phyloP scores from a whole-genome alignment of 371 early-diverging fungal genomes.

The Capillidium rhysosporum region DNA sequence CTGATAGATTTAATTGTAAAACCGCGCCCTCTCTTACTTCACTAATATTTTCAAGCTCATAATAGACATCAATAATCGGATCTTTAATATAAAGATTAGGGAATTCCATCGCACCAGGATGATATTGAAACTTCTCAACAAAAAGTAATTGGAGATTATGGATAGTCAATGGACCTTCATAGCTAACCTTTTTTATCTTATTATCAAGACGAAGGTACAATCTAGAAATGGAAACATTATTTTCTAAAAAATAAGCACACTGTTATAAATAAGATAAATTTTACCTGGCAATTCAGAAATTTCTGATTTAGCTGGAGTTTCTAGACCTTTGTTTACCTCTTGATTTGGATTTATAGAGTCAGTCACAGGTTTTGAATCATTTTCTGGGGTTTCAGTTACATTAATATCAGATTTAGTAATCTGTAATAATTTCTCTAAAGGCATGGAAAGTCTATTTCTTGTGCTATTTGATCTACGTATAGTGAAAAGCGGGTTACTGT shows the following conservation, averaged over 20 bases:
- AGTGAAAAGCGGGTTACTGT: neutral
- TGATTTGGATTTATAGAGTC: neutral
- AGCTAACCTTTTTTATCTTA: conserved; percentile 1
- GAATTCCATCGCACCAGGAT: conserved; percentile 1
- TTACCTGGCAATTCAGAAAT: neutral
- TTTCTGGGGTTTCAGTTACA: neutral
- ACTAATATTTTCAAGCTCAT: conserved; percentile 39
- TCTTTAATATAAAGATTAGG: conserved; percentile 38
- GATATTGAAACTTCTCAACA: conserved; percentile 5
- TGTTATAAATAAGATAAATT: neutral
- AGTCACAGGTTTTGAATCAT: neutral
- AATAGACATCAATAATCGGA: conserved; percentile 27
- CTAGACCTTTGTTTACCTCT: neutral
- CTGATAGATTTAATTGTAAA: conserved; percentile 37
- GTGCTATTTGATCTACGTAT: neutral
- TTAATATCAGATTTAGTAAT: neutral
- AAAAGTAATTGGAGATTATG: neutral
- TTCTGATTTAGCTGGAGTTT: neutral
- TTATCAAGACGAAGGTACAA: neutral
- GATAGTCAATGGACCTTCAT: conserved; percentile 3
- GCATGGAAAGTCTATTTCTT: neutral
- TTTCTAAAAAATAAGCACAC: neutral
- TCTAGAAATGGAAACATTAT: neutral
- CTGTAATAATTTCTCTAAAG: neutral
- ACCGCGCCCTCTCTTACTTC: conserved; percentile 40